Conservation (phyloP, 371 early-diverging fungal genomes). For the Haplosporangium sp. region DNA sequence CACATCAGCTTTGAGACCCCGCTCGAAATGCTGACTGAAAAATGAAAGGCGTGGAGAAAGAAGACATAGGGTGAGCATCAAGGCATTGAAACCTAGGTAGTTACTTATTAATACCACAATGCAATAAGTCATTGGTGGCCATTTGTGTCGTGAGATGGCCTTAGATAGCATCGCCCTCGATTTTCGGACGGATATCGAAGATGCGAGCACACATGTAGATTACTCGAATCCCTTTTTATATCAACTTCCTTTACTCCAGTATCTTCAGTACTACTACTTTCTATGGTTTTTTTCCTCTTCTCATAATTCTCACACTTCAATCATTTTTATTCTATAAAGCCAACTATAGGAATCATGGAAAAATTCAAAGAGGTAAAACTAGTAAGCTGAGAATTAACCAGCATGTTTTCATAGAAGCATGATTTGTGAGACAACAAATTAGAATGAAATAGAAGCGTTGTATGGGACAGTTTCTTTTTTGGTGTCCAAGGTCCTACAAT, state of each 20-base stretch:
- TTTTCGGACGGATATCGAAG: not conserved
- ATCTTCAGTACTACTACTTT: not conserved
- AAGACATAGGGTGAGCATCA: not conserved
- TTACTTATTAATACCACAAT: no score
- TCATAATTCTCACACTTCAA: not conserved
- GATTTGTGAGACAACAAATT: not conserved
- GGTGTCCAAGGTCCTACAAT: slow-evolving; percentile 67
- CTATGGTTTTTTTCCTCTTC: not conserved
- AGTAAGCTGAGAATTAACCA: no score
- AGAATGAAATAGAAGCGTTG: not conserved
- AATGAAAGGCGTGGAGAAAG: not conserved
- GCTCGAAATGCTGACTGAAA: not conserved
- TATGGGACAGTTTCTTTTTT: not conserved
- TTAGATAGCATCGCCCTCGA: not conserved
- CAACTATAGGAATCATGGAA: slow-evolving; percentile 53
- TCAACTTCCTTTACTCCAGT: not conserved
- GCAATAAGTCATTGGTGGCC: no score
- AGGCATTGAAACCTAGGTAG: not conserved
- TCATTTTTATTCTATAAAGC: not conserved
- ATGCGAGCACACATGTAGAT: not conserved
- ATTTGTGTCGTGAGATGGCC: not conserved
- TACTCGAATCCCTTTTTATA: slow-evolving; percentile 1
- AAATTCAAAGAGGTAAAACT: slow-evolving; percentile 65
- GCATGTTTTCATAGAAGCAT: not conserved
- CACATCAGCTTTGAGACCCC: no score